Evolutionary conservation across 2,329 filamentous ascomycete species (phyloP), one percentile per base, ranked within the genome.

Genomic region (Fusarium decemcellulare): DNA sequence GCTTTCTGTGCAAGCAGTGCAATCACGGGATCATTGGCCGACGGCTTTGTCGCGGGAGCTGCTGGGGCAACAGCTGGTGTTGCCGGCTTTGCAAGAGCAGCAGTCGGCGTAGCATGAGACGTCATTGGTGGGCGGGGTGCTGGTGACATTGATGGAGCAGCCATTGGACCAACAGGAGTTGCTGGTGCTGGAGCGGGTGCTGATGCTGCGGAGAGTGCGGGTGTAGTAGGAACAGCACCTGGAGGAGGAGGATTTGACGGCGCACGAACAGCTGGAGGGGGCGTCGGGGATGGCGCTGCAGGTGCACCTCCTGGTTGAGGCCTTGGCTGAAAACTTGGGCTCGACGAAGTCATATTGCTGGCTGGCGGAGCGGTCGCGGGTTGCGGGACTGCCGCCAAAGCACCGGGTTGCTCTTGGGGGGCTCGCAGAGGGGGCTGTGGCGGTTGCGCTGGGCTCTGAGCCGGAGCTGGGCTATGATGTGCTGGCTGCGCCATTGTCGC

Each of bases 1-100:
- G 93, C 93, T 68, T 89, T 89, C 72, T 93, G 91, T 0, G 93
- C 93, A 29, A 96, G 82, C 68, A 92, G 90, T 53, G 94, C 91
- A 59, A 96, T 95, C 44, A 96, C 93, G 1, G 93, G 93, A 74
- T 95, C 93, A 27, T 83, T 81, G n/a, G 80, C 61, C 8, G 74
- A 70, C 32, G 74, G 67, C 36, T 75, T 78, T 12, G 65, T 60
- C n/a, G 64, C 66, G 15, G 63, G 55, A 27, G 72, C 59, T n/a
- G 63, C 61, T 18, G 63, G 48, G 12, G 70, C 57, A 15, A 68
- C 61, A 23, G 48, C 65, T 14, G 69, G 59, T n/a, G 68, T 56
- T 36, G 47, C 58, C 27, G 72, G 65, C 30, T 73, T 71, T 5
- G 55, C 64, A 10, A 72, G 56, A 7, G 60, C 65, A 23, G 71